Conservation (phyloP, 495 filamentous ascomycete genomes). For the Tuber calosporum region DNA sequence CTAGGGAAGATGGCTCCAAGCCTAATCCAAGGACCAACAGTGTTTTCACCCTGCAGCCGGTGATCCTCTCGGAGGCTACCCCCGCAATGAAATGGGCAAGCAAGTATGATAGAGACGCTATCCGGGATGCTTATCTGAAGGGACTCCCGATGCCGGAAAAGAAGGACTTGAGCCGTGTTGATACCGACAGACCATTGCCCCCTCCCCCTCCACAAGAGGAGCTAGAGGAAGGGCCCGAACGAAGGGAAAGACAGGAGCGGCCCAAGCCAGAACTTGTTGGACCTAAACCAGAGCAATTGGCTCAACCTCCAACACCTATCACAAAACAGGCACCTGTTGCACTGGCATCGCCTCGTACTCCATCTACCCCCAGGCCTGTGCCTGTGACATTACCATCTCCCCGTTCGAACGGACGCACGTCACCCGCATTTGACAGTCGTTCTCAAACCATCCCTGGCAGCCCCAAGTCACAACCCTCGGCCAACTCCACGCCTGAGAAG, state of each 20-base stretch:
- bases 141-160: conserved; percentile 27
- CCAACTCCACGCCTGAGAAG: conserved; percentile 31
- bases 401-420: conserved; percentile 36
- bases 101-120: conserved; percentile 77
- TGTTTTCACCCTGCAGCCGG: conserved; percentile 78
- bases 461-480: conserved; percentile 26
- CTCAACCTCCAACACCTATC: neutral
- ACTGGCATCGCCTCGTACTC: neutral
- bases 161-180: conserved; percentile 29
- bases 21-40: conserved; percentile 62
- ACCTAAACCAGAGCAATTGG: neutral
- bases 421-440: conserved; percentile 30
- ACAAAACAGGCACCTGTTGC: neutral
- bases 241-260: neutral
- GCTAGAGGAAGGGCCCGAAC: conserved; percentile 6
- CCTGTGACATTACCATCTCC: conserved; percentile 38
- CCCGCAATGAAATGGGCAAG: conserved; percentile 94
- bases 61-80: conserved; percentile 77
- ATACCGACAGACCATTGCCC: conserved; percentile 34
- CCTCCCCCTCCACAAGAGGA: conserved; percentile 33
- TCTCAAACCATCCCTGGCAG: conserved; percentile 19
- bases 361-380: conserved; percentile 19
- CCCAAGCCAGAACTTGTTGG: neutral
- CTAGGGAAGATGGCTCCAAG: conserved; percentile 28
- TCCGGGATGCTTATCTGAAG: conserved; percentile 68